Percentiles rank a stretch among this genome's conserved stretches.
These are phyloP conservation scores for Stagonosporopsis chrysanthemi DNA, from an alignment of 2,329 filamentous ascomycete species.

Conservation along the genomic window DNA sequence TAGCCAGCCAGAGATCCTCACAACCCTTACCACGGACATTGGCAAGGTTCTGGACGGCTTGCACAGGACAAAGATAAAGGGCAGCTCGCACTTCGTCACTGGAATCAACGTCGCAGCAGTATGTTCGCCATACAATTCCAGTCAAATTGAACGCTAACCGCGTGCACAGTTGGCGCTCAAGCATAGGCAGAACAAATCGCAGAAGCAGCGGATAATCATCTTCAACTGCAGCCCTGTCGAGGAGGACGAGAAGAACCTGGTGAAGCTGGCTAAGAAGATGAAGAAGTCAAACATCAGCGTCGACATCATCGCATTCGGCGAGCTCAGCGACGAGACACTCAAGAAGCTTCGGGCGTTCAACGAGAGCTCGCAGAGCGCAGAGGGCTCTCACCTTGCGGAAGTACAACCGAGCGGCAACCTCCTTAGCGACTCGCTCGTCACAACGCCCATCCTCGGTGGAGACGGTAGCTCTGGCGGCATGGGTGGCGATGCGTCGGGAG, in stretches of 20 bases:
- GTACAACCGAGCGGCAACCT: slow-evolving; percentile 91
- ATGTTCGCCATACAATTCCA: slow-evolving; percentile 75
- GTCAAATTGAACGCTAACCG: slow-evolving; percentile 67
- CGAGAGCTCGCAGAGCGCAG: slow-evolving; percentile 85
- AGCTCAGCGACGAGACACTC: slow-evolving; percentile 86
- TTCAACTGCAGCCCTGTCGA: slow-evolving; percentile 93
- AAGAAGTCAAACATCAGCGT: slow-evolving; percentile 97
- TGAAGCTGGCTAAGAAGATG: slow-evolving; percentile 95
- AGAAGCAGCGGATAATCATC: slow-evolving; percentile 94
- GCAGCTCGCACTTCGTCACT: slow-evolving; percentile 85
- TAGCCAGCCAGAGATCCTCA: slow-evolving; percentile 95
- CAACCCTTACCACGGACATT: slow-evolving; percentile 93
- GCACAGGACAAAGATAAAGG: slow-evolving; percentile 84
- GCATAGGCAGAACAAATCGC: slow-evolving; percentile 96
- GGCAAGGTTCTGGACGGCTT: slow-evolving; percentile 92
- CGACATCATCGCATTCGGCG: slow-evolving; percentile 94
- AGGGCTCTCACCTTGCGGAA: slow-evolving; percentile 89
- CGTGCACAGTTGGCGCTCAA: slow-evolving; percentile 82
- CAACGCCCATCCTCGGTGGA: slow-evolving; percentile 87
- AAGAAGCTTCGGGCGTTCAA: slow-evolving; percentile 94
- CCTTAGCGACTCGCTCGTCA: slow-evolving; percentile 88
- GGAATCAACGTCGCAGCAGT: slow-evolving; percentile 95
- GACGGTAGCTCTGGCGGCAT: slow-evolving; percentile 70
- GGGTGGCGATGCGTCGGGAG: slow-evolving; percentile 59
- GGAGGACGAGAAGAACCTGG: slow-evolving; percentile 87